phyloP scores from a whole-genome alignment of 1,139 yeast genomes.

The Yamadazyma conglobata region DNA sequence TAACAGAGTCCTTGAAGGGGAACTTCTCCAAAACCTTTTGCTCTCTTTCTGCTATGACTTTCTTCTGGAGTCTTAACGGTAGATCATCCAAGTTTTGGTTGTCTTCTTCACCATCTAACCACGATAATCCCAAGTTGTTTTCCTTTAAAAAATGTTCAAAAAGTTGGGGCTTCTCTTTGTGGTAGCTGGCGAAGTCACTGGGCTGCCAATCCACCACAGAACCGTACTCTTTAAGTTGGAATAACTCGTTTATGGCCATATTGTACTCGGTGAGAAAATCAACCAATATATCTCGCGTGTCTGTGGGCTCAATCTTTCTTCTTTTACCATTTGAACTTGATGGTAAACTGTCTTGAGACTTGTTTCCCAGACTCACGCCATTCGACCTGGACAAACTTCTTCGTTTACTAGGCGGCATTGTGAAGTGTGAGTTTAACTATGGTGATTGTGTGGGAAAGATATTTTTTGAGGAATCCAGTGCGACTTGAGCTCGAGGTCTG shows the following conservation, averaged over 20 bases:
- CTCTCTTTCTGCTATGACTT: slow-evolving; percentile 41
- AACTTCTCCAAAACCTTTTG: slow-evolving; percentile 28
- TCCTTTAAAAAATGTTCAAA: slow-evolving; percentile 33
- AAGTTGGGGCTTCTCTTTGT: slow-evolving; percentile 29
- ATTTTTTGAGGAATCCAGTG: too few relatives aligned
- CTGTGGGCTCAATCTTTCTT: slow-evolving; percentile 15
- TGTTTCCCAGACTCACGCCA: neutral
- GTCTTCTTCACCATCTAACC: slow-evolving; percentile 31
- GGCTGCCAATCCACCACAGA: slow-evolving; percentile 65
- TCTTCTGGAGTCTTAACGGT: slow-evolving; percentile 44
- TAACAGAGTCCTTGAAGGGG: slow-evolving; percentile 35
- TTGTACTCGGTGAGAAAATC: slow-evolving; percentile 45
- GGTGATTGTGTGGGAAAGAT: too few relatives aligned
- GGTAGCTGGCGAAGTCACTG: slow-evolving; percentile 32
- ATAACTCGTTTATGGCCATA: slow-evolving; percentile 45
- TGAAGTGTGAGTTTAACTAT: too few relatives aligned
- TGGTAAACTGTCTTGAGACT: neutral
- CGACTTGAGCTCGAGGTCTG: too few relatives aligned
- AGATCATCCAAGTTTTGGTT: slow-evolving; percentile 27
- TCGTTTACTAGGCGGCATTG: slow-evolving; percentile 11
- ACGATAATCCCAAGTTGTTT: slow-evolving; percentile 25
- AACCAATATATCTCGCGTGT: slow-evolving; percentile 19
- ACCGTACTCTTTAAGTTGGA: slow-evolving; percentile 56
- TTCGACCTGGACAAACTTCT: slow-evolving; percentile 12
- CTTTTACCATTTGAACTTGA: slow-evolving; percentile 2